phyloP scores from a whole-genome alignment of 371 early-diverging fungal genomes.

The Mortierella sp. region DNA sequence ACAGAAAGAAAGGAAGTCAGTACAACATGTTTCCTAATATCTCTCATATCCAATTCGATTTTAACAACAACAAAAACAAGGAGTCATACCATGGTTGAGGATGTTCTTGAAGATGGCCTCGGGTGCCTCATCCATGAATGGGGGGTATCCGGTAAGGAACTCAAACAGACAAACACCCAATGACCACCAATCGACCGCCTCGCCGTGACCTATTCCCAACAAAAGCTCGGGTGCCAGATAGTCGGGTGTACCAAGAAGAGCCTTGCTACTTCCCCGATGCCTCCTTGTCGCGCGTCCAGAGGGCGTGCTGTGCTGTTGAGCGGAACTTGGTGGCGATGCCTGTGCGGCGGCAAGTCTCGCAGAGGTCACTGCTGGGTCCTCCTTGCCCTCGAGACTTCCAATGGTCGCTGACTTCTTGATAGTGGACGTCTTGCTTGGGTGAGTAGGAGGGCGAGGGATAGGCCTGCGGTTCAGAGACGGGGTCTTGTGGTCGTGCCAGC shows the following conservation, averaged over 20 bases:
- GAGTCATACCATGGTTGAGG: conserved; percentile 64
- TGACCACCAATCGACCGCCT: conserved; percentile 96
- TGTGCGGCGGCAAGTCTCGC: background rate
- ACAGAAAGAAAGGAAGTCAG: conserved; percentile 31
- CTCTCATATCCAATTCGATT: background rate
- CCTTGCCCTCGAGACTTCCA: background rate
- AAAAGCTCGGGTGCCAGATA: conserved; percentile 96
- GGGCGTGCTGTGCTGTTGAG: conserved; percentile 7
- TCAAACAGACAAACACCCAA: conserved; percentile 94
- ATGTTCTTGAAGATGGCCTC: conserved; percentile 90
- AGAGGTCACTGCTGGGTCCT: background rate
- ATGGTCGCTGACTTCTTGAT: conserved; percentile 16
- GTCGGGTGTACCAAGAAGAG: conserved; percentile 94
- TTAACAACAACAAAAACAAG: background rate
- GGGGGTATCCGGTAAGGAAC: conserved; percentile 87
- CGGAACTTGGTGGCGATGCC: conserved; percentile 7
- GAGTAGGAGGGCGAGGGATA: conserved; percentile 27
- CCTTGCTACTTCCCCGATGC: conserved; percentile 60
- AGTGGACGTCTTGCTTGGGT: conserved; percentile 22
- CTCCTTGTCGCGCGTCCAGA: conserved; percentile 33
- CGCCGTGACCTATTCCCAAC: conserved; percentile 81
- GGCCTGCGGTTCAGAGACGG: conserved; percentile 27
- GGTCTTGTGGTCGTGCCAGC: conserved; percentile 44
- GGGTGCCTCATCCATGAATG: conserved; percentile 87
- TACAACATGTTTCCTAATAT: too few relatives aligned